Conservation (phyloP, 2,329 filamentous ascomycete genomes). For the Alternaria consortialis region DNA sequence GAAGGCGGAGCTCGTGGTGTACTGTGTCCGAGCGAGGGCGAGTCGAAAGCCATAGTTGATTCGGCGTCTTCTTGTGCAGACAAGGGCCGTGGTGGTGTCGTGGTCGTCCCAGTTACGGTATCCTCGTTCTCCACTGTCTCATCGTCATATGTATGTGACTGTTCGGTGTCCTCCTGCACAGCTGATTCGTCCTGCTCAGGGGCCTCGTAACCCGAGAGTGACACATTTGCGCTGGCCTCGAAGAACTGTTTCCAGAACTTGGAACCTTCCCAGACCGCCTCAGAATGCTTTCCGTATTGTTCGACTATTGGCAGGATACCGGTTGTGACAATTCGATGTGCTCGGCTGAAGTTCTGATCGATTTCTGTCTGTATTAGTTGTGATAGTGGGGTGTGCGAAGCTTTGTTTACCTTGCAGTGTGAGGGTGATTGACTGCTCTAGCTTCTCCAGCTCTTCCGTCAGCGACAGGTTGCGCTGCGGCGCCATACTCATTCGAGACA, state of each 20-base stretch:
- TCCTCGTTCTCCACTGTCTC: constrained; percentile 53
- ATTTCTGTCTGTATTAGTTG: constrained; percentile 72
- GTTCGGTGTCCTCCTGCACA: constrained; percentile 54
- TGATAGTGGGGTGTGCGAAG: constrained; percentile 30
- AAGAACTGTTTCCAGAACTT: constrained; percentile 99
- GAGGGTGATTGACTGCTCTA: constrained; percentile 96
- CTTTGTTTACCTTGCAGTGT: constrained; percentile 77
- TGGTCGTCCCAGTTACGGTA: constrained; percentile 54
- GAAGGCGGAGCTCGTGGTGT: constrained; percentile 63
- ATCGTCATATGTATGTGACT: constrained; percentile 53
- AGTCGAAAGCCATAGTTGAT: constrained; percentile 75
- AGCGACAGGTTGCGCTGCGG: constrained; percentile 73
- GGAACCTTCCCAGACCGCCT: constrained; percentile 94
- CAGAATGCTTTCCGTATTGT: constrained; percentile 92
- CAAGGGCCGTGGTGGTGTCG: constrained; percentile 48
- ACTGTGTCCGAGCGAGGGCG: constrained; percentile 64
- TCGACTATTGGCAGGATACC: constrained; percentile 94
- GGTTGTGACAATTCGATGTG: constrained; percentile 93
- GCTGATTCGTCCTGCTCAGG: constrained; percentile 67
- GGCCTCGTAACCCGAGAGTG: constrained; percentile 93
- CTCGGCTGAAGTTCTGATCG: constrained; percentile 96
- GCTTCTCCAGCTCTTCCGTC: constrained; percentile 92
- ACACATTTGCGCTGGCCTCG: constrained; percentile 96
- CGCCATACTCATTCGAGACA: constrained; percentile 61
- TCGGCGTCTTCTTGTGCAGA: constrained; percentile 50